Percentiles rank a stretch among this genome's conserved stretches.
phyloP scores from a whole-genome alignment of 768 basidiomycete genomes.

The Tephrocybe sp. region DNA sequence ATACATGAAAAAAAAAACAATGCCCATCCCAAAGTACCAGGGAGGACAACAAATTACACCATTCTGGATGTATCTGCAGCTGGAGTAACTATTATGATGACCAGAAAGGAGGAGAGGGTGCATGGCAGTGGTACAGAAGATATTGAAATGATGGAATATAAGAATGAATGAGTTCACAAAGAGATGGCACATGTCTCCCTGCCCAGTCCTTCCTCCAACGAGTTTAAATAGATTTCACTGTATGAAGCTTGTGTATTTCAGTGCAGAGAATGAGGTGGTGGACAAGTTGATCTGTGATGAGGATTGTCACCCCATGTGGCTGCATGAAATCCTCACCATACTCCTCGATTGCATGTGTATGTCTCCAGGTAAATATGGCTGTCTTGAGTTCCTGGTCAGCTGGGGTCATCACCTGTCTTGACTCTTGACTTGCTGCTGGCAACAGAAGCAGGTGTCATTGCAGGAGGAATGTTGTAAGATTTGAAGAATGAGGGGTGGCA shows the following conservation, averaged over 20 bases:
- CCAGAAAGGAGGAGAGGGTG: neutral
- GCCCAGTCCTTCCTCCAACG: conserved; percentile 2
- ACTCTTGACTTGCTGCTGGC: neutral
- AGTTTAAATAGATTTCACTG: neutral
- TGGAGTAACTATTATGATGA: neutral
- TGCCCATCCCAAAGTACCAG: conserved; percentile 8
- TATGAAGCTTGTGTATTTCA: neutral
- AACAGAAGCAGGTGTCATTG: neutral
- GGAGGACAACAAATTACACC: neutral
- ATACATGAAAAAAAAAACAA: conserved; percentile 16
- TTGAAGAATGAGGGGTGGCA: conserved; percentile 8
- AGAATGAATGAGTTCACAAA: too few relatives aligned
- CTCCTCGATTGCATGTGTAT: neutral
- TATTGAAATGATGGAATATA: neutral
- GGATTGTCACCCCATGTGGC: neutral
- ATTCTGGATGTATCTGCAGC: conserved; percentile 4
- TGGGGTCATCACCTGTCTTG: neutral
- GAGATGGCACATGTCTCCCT: too few relatives aligned
- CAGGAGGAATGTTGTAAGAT: neutral
- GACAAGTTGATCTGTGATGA: neutral
- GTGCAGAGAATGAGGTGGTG: conserved; percentile 1
- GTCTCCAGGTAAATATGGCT: too few relatives aligned
- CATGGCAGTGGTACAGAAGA: neutral
- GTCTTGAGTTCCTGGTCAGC: too few relatives aligned
- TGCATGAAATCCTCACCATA: neutral